phyloP scores from a whole-genome alignment of 1,139 yeast species.

The Geotrichum reessii region DNA sequence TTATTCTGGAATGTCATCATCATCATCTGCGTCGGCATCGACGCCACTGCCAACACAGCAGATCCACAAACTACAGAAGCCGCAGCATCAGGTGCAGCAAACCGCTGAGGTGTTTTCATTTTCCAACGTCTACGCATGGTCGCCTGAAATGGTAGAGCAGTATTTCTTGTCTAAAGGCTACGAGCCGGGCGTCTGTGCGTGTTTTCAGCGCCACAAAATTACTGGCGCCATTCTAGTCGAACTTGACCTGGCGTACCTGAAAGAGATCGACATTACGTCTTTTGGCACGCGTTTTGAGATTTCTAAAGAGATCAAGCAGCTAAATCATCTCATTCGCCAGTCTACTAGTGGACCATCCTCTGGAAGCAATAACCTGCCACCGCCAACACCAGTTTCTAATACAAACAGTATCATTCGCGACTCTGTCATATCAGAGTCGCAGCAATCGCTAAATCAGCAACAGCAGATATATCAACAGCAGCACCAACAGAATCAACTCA shows the following conservation, averaged over 20 bases:
- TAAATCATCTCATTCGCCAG: not conserved
- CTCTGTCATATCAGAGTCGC: conserved; percentile 1
- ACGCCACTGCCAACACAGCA: conserved; percentile 7
- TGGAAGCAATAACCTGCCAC: not conserved
- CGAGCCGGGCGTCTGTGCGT: conserved; percentile 63
- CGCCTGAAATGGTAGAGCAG: conserved; percentile 75
- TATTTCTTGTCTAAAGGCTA: conserved; percentile 72
- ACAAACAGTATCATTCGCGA: conserved; percentile 5
- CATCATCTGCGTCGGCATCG: not conserved
- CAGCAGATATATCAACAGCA: not conserved
- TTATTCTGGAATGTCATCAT: conserved; percentile 8
- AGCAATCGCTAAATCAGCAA: not conserved
- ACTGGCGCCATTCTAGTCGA: conserved; percentile 81
- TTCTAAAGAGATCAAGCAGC: conserved; percentile 76
- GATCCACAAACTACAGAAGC: conserved; percentile 2
- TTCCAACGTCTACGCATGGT: conserved; percentile 48
- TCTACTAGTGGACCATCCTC: not conserved
- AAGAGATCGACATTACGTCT: conserved; percentile 84
- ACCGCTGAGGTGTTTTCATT: conserved; percentile 17
- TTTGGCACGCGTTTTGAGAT: conserved; percentile 95
- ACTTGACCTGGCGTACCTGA: conserved; percentile 75
- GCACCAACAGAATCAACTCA: not conserved
- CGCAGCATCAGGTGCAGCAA: conserved; percentile 4
- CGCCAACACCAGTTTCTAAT: conserved; percentile 9
- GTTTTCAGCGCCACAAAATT: conserved; percentile 81